Percentiles rank a stretch among this genome's conserved stretches.
phyloP scores from a whole-genome alignment of 2,329 filamentous ascomycete genomes.

The Diaporthe batatas region DNA sequence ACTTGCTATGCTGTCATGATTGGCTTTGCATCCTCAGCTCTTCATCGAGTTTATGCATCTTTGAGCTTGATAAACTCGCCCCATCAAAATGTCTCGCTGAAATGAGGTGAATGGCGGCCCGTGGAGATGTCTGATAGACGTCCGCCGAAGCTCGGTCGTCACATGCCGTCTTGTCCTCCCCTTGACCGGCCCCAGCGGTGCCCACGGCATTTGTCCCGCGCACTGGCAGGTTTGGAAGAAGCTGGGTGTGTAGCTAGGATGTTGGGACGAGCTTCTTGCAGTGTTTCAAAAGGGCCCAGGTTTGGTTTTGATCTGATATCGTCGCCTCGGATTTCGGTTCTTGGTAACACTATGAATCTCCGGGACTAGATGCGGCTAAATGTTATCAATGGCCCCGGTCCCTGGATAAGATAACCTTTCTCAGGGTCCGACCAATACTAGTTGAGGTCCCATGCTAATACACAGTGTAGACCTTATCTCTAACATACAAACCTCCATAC shows the following conservation, averaged over 20 bases:
- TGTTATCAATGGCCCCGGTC: neutral
- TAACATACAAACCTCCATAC: no score
- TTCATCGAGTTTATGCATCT: no score
- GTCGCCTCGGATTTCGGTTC: neutral
- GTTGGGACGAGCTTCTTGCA: neutral
- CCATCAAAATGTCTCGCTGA: neutral
- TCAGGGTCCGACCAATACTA: no score
- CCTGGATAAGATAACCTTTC: no score
- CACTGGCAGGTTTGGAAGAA: neutral
- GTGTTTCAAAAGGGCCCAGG: neutral
- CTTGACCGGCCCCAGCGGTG: neutral
- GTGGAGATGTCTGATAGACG: neutral
- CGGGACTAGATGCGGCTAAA: no score
- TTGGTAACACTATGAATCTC: neutral
- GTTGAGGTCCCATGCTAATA: no score
- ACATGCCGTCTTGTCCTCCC: constrained; percentile 9
- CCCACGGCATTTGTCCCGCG: neutral
- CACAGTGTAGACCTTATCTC: no score
- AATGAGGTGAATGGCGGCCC: neutral
- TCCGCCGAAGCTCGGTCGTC: neutral
- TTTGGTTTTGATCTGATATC: neutral
- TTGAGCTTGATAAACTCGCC: neutral
- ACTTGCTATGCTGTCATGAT: no score
- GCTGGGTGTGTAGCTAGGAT: neutral
- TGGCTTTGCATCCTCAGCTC: neutral